These are phyloP conservation scores for Coleophoma crateriformis DNA, from an alignment of 2,329 filamentous ascomycete species.

Conservation along the genomic window DNA sequence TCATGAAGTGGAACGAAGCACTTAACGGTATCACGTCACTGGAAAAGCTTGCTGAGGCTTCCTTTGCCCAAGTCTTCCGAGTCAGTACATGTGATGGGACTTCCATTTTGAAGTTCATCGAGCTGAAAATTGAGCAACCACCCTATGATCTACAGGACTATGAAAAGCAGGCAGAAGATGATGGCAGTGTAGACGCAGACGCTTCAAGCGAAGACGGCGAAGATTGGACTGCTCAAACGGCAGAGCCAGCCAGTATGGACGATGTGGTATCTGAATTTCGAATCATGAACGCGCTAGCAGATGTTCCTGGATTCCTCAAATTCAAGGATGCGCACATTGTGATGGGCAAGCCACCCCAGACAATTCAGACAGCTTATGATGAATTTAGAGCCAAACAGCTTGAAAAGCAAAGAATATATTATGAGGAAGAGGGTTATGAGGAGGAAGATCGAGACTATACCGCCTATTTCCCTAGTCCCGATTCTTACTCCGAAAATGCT, in stretches of 20 bases:
- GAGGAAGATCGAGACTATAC: constrained; percentile 37
- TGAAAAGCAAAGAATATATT: too few species aligned
- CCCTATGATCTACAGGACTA: background rate
- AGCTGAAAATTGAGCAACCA: constrained; percentile 47
- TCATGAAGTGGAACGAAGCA: constrained; percentile 48
- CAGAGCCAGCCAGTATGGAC: constrained; percentile 12
- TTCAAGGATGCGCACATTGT: constrained; percentile 62
- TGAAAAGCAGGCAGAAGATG: background rate
- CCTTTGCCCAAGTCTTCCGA: constrained; percentile 61
- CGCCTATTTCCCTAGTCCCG: constrained; percentile 55
- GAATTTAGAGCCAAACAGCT: constrained; percentile 28
- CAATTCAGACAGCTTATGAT: constrained; percentile 55
- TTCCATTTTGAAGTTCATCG: constrained; percentile 61
- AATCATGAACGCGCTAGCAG: constrained; percentile 59
- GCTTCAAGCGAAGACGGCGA: too few species aligned
- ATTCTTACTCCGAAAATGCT: constrained; percentile 51
- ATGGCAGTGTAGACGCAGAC: too few species aligned
- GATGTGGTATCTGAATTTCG: constrained; percentile 49
- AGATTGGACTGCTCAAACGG: background rate
- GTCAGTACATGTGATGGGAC: constrained; percentile 53
- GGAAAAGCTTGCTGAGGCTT: constrained; percentile 61
- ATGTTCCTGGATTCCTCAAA: constrained; percentile 59
- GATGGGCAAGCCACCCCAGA: constrained; percentile 46
- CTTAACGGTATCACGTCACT: constrained; percentile 47
- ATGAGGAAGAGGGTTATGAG: constrained; percentile 24